These are phyloP conservation scores for Xylariaceae sp. DNA, from an alignment of 2,329 filamentous ascomycete genomes.

Conservation along the genomic window DNA sequence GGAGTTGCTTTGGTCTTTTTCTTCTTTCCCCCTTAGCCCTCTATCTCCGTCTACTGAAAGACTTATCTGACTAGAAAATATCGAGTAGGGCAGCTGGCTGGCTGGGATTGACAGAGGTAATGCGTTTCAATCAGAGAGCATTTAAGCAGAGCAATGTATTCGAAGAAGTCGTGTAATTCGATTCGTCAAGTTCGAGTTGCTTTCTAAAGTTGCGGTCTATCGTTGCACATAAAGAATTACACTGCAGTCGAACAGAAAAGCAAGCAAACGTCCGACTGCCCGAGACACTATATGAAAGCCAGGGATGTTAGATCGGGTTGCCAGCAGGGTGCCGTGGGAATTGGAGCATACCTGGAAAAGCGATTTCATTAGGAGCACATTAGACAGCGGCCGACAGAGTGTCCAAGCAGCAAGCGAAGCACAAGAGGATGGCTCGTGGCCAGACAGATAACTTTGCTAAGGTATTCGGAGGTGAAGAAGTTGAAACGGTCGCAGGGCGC, in stretches of 20 bases:
- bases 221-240: conserved; percentile 16
- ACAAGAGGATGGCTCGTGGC: too few relatives aligned
- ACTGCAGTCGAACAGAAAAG: conserved; percentile 9
- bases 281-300: conserved; percentile 7
- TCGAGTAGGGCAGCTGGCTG: conserved; percentile 7
- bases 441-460: too few relatives aligned
- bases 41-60: conserved; percentile 2
- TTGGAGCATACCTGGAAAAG: too few relatives aligned
- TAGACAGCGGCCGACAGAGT: too few relatives aligned
- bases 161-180: neutral
- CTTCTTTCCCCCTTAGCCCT: too few relatives aligned
- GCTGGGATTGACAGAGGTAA: conserved; percentile 1
- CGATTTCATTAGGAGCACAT: too few relatives aligned
- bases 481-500: too few relatives aligned
- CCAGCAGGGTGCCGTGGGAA: too few relatives aligned
- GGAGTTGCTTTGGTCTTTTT: conserved; percentile 1
- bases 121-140: conserved; percentile 3
- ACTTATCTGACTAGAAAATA: conserved; percentile 9
- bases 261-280: conserved; percentile 7
- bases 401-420: too few relatives aligned
- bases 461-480: too few relatives aligned
- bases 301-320: conserved; percentile 4
- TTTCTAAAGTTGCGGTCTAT: conserved; percentile 12
- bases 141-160: conserved; percentile 1
- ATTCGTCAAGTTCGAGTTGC: conserved; percentile 3